These are phyloP conservation scores for Austropuccinia psidii DNA, from an alignment of 1,284 basidiomycete genomes.

Conservation along the genomic window DNA sequence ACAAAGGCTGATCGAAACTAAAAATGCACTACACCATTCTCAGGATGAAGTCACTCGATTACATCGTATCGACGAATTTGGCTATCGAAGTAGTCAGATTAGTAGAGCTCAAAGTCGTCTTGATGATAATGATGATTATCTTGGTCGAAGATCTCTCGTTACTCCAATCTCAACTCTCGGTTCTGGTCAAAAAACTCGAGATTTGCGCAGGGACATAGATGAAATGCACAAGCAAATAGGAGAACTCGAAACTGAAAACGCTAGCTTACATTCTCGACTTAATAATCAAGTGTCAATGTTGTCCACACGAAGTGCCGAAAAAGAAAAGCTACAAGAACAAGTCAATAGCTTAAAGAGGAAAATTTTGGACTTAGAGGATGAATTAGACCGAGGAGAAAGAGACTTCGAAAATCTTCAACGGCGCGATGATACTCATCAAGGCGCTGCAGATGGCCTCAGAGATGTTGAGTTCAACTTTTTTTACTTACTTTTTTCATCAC, in stretches of 20 bases:
- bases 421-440: slow-evolving; percentile 6
- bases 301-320: slow-evolving; percentile 44
- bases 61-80: slow-evolving; percentile 55
- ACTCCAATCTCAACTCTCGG: slow-evolving; percentile 51
- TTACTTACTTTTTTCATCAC: not conserved
- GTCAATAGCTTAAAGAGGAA: slow-evolving; percentile 44
- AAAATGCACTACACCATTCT: slow-evolving; percentile 49
- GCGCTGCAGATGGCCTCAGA: slow-evolving; percentile 18
- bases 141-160: slow-evolving; percentile 54
- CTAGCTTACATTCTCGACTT: slow-evolving; percentile 44
- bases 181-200: slow-evolving; percentile 55
- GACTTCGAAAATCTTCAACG: slow-evolving; percentile 30
- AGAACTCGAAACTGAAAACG: slow-evolving; percentile 57
- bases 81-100: slow-evolving; percentile 53
- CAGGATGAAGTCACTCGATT: slow-evolving; percentile 64
- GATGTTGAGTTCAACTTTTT: slow-evolving; percentile 8
- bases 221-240: slow-evolving; percentile 48
- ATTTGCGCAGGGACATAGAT: slow-evolving; percentile 60
- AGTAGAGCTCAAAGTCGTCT: slow-evolving; percentile 59
- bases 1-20: slow-evolving; percentile 46
- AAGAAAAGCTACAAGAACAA: slow-evolving; percentile 44
- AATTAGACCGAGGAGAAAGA: slow-evolving; percentile 40
- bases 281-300: slow-evolving; percentile 45
- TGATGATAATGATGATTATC: slow-evolving; percentile 48
- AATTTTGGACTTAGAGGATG: slow-evolving; percentile 47